These are phyloP conservation scores for Mycothermus thermophilus DNA, from an alignment of 495 filamentous ascomycete genomes.

Conservation along the genomic window DNA sequence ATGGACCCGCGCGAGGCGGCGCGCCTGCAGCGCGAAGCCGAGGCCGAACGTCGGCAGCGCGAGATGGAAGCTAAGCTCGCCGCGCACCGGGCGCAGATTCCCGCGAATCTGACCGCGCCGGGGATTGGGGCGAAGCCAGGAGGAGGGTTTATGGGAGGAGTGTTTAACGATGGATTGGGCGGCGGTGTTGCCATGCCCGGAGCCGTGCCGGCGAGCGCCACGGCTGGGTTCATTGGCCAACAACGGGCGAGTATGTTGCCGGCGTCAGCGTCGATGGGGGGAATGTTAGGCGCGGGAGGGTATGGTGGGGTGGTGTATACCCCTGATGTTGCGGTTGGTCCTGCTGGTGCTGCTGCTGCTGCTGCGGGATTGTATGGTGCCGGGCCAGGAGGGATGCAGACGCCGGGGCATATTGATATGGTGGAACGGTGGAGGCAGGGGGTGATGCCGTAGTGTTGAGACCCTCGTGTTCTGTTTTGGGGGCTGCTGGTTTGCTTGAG, in stretches of 20 bases:
- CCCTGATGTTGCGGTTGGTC: background rate
- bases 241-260: constrained; percentile 6
- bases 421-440: constrained; percentile 89
- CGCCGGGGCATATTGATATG: constrained; percentile 21
- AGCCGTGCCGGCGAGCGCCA: too few relatives aligned
- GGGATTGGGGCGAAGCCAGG: constrained; percentile 13
- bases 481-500: too few relatives aligned
- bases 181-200: too few relatives aligned
- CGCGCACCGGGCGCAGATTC: constrained; percentile 28
- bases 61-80: constrained; percentile 30
- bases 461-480: too few relatives aligned
- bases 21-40: constrained; percentile 23
- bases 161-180: constrained; percentile 35
- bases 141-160: constrained; percentile 37
- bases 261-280: too few relatives aligned
- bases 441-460: constrained; percentile 41
- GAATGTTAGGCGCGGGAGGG: too few relatives aligned
- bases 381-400: background rate
- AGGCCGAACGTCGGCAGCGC: constrained; percentile 17
- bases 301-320: background rate
- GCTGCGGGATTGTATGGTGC: background rate
- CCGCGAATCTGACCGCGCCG: constrained; percentile 17
- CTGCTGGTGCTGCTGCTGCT: background rate
- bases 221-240: background rate
- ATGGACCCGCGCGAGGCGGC: constrained; percentile 23